phyloP scores from a whole-genome alignment of 2,329 filamentous ascomycete genomes.

The Alternaria triticina region DNA sequence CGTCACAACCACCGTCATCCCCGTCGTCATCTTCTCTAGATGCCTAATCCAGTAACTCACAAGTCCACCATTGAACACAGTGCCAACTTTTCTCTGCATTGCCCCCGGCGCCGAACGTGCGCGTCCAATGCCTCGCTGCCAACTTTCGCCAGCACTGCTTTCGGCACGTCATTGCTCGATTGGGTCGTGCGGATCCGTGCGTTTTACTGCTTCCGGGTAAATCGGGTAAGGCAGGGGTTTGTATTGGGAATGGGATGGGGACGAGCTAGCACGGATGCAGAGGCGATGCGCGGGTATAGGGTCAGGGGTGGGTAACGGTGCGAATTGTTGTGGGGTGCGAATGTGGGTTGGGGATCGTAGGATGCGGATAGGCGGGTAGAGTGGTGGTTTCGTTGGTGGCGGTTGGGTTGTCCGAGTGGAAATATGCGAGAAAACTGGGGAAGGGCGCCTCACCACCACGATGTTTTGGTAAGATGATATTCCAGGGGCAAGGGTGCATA shows the following conservation, averaged over 20 bases:
- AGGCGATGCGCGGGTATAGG: neutral
- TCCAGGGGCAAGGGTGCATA: neutral
- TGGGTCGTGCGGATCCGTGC: neutral
- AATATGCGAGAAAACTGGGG: neutral
- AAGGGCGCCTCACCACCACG: neutral
- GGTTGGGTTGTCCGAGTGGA: neutral
- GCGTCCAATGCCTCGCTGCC: neutral
- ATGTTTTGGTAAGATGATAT: neutral
- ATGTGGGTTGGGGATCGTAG: neutral
- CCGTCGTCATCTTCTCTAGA: neutral
- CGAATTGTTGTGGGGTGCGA: neutral
- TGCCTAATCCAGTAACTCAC: neutral
- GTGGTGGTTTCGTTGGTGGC: neutral
- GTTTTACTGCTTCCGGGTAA: neutral
- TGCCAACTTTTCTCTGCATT: conserved; percentile 4
- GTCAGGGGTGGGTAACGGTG: neutral
- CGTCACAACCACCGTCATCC: neutral
- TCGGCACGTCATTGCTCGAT: neutral
- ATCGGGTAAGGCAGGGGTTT: neutral
- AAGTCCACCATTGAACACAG: neutral
- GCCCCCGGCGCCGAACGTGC: neutral
- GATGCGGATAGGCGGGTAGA: neutral
- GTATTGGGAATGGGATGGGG: neutral
- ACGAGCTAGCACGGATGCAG: neutral
- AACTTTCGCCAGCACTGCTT: conserved; percentile 2